These are phyloP conservation scores for Emergomyces pasteurianus DNA, from an alignment of 2,329 filamentous ascomycete genomes.

Conservation along the genomic window DNA sequence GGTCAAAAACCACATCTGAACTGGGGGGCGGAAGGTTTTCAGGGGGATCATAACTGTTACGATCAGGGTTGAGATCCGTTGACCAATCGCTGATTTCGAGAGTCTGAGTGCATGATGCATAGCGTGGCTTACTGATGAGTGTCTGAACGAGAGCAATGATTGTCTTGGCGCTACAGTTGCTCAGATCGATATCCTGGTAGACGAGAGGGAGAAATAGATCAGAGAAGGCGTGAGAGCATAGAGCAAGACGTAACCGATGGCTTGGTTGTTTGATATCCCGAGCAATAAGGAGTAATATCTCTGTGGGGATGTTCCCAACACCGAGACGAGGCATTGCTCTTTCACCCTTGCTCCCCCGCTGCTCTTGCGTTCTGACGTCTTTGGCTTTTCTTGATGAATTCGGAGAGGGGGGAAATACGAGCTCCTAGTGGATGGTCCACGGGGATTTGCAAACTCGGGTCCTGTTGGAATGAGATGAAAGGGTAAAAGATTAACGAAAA, in stretches of 20 bases:
- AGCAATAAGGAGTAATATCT: constrained; percentile 3
- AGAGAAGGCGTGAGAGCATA: constrained; percentile 3
- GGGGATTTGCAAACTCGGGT: too few relatives aligned
- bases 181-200: constrained; percentile 1
- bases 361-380: too few relatives aligned
- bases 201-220: not conserved
- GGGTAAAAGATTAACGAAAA: too few relatives aligned
- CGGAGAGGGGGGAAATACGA: not conserved
- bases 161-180: not conserved
- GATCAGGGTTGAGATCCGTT: not conserved
- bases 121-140: not conserved
- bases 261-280: not conserved
- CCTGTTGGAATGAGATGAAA: too few relatives aligned
- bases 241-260: not conserved
- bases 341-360: not conserved
- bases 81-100: not conserved
- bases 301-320: constrained; percentile 1
- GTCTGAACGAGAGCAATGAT: not conserved
- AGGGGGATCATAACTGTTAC: not conserved
- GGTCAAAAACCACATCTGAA: not conserved
- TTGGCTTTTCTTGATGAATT: not conserved
- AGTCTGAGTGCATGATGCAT: not conserved
- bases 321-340: not conserved
- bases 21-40: not conserved
- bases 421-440: too few relatives aligned